Evolutionary conservation across 1,139 yeast genomes (phyloP), one percentile per base, ranked within the genome.

Genomic region (Pichia sp.): DNA sequence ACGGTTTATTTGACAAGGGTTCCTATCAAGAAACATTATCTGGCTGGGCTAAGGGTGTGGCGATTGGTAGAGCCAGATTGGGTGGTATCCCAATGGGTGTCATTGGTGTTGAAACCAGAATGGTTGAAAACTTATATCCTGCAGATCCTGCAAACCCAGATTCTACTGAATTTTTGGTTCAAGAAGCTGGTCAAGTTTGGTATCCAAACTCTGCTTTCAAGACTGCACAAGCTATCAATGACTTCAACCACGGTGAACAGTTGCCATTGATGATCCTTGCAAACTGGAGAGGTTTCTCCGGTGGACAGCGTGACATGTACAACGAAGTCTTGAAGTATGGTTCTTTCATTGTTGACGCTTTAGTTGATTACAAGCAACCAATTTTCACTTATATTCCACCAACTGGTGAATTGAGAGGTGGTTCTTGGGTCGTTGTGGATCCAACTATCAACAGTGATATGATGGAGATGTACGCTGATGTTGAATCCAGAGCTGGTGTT

Each of bases 381-480:
- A 83, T 91, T 48, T 80, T 91, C 67, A 86, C 93, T 23, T 91
- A 91, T 63, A 91, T 91, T 60, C 98, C 98, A 39, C 98, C 98
- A 44, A 76, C 83, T 52, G 97, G 97, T 60, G 98, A 91, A 64
- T 75, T 93, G 53, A 85, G 98, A 74, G 98, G 98, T 70, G 98
- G 98, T 60, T 91, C 98, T 22, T 91, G 98, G 98, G 98, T 93
- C 41, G 98, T 91, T 49, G 96, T 91, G 60, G 98, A 91, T 64
- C 97, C 98, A 49, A 85, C 96, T 40, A 91, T 93, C 66, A 91
- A 93, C 62, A 64, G 82, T 35, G 97, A 88, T 47, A 85, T 85
- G 85, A 93, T 91, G 96, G 98, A 91, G 68, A 91, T 91, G 97
- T 91, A 88, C 56, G 97, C 97, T 17, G 98, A 93, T 63, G 80